Evolutionary conservation across 805 yeast species (phyloP).

Genomic region (Yueomyces sinensis): DNA sequence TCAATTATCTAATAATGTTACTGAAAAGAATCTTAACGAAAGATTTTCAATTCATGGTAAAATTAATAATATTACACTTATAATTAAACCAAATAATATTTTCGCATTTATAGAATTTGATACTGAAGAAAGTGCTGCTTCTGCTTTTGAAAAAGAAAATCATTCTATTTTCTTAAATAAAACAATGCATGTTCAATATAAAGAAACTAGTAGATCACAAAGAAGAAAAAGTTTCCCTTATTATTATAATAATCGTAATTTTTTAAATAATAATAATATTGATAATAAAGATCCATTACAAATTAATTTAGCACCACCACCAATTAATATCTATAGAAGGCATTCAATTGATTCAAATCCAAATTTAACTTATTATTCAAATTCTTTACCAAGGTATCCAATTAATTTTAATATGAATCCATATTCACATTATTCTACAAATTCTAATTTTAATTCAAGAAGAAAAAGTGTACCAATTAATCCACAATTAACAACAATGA

Average conservation of each 20-base stretch:
- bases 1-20: conserved; percentile 43
- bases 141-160: conserved; percentile 77
- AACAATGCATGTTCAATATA: conserved; percentile 77
- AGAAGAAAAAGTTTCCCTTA: conserved; percentile 15
- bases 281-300: conserved; percentile 21
- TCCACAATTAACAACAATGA: conserved; percentile 6
- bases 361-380: conserved; percentile 3
- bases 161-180: conserved; percentile 61
- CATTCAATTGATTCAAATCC: conserved; percentile 7
- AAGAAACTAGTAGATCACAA: conserved; percentile 34
- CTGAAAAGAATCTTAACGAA: conserved; percentile 39
- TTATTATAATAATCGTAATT: conserved; percentile 15
- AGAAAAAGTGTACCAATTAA: conserved; percentile 14
- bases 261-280: conserved; percentile 2
- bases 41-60: conserved; percentile 60
- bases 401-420: conserved; percentile 10
- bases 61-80: conserved; percentile 41
- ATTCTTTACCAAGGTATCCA: conserved; percentile 5
- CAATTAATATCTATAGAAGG: conserved; percentile 46
- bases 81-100: conserved; percentile 35
- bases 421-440: conserved; percentile 8
- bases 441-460: conserved; percentile 7
- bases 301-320: conserved; percentile 66
- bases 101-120: conserved; percentile 66
- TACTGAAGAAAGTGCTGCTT: conserved; percentile 62